These are phyloP conservation scores for Colletotrichum coccodes DNA, from an alignment of 2,329 filamentous ascomycete genomes.

Conservation along the genomic window DNA sequence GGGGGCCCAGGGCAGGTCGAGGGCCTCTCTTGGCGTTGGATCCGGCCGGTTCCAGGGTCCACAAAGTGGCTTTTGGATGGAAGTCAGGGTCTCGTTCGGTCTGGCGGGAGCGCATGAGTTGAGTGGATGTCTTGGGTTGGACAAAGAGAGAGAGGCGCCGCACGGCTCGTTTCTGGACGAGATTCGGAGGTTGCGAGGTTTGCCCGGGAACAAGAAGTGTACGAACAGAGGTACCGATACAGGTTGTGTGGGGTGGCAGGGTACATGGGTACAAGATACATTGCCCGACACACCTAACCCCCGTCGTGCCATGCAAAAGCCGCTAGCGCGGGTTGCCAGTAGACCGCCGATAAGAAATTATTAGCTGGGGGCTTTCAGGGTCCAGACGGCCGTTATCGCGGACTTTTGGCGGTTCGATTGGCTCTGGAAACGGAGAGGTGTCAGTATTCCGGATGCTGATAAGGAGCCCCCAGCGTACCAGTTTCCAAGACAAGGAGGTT, in stretches of 20 bases:
- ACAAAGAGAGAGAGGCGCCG: conserved; percentile 7
- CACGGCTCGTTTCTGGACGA: background rate
- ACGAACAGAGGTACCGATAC: background rate
- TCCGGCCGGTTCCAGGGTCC: conserved; percentile 20
- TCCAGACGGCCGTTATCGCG: background rate
- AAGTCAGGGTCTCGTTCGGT: conserved; percentile 8
- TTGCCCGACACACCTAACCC: background rate
- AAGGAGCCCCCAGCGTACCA: background rate
- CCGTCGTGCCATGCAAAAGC: background rate
- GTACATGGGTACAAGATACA: background rate
- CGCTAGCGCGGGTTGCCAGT: background rate
- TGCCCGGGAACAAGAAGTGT: background rate
- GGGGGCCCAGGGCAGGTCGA: background rate
- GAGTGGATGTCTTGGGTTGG: background rate
- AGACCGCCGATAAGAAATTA: background rate
- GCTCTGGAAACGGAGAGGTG: background rate
- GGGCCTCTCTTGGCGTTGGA: conserved; percentile 20
- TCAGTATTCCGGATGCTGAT: background rate
- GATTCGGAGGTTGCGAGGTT: background rate
- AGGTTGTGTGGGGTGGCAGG: background rate
- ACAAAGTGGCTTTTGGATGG: background rate
- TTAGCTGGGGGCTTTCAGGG: background rate
- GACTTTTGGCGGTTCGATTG: background rate
- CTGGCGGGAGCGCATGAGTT: background rate
- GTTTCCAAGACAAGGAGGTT: background rate